Evolutionary conservation across 768 basidiomycete genomes (phyloP), one percentile per base, ranked within the genome.

Genomic region (Trametes villosa): DNA sequence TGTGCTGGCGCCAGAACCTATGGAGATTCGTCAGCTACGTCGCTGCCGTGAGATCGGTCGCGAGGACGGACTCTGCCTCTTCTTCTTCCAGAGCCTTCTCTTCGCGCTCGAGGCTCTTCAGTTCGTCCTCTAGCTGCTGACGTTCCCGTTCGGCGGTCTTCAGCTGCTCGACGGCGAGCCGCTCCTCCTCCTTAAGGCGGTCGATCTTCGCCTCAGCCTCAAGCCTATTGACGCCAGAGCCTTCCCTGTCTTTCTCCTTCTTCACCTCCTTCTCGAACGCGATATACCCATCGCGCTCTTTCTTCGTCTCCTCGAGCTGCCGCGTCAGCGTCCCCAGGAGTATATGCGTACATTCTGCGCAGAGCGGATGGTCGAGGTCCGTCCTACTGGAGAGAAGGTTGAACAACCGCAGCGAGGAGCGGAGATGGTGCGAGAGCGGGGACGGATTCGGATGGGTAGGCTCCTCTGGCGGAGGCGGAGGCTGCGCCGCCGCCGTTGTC

Each of bases 341-440:
- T 48, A 89, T 82, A 68, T 91, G 88, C 3, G 95, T 93, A 74
- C 97, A 99, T 69, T 98, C 96, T 0, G 90, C 86, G 73, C 97
- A 99, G 9, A 99, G 81, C 6, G 97, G 97, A 71, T 98, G 95
- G 71, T 95, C 93, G 44, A 96, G 84, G 31, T 90, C 89, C 53
- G 89, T 87, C 42, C 87, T 81, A 57, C 87, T 83, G 13, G 91
- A 91, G 44, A 94, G 79, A 30, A 92, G 72, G 71, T 89, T 90
- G 71, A 92, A 88, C 38, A 94, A 79, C 20, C 86, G 85, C 61
- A 83, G 81, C 47, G 89, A 87, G 34, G 90, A 91, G 57, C 87
- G 86, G 59, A 93, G 77, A 68, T 90, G 89, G 73, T 89, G 86
- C 40, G 91, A 89, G 63, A 91, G 78, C 33, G 92, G 87, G 24